Evolutionary conservation across 2,329 filamentous ascomycete genomes (phyloP).

Genomic region (Penicillium sp.): DNA sequence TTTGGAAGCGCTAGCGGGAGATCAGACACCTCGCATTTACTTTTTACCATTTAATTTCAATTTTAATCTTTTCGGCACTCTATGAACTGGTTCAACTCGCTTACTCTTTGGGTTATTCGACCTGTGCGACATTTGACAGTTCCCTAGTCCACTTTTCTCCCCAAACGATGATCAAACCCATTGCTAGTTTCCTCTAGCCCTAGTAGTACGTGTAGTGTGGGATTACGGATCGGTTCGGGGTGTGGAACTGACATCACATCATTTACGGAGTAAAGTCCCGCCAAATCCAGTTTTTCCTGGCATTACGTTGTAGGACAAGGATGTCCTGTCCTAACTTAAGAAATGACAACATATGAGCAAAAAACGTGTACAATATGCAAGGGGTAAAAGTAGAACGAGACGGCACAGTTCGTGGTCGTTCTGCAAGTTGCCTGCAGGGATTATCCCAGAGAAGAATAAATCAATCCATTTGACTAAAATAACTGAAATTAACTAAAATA

Average conservation of each 20-base stretch:
- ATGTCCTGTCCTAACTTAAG: background rate
- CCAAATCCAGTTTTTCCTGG: background rate
- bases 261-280: background rate
- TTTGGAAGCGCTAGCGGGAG: slow-evolving; percentile 18
- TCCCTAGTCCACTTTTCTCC: background rate
- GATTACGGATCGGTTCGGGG: slow-evolving; percentile 5
- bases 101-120: background rate
- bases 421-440: slow-evolving; percentile 5
- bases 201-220: background rate
- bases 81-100: background rate
- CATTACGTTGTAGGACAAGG: too few species aligned
- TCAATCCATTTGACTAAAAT: background rate
- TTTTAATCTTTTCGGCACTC: background rate
- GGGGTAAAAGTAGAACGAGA: slow-evolving; percentile 13
- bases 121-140: slow-evolving; percentile 14
- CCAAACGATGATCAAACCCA: background rate
- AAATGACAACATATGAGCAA: background rate
- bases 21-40: slow-evolving; percentile 3
- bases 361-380: slow-evolving; percentile 10
- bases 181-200: background rate
- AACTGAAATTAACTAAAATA: background rate
- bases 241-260: slow-evolving; percentile 7
- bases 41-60: background rate
- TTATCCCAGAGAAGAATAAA: background rate
- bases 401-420: background rate